phyloP scores from a whole-genome alignment of 2,329 filamentous ascomycete species.

The Colletotrichum gigasporum region DNA sequence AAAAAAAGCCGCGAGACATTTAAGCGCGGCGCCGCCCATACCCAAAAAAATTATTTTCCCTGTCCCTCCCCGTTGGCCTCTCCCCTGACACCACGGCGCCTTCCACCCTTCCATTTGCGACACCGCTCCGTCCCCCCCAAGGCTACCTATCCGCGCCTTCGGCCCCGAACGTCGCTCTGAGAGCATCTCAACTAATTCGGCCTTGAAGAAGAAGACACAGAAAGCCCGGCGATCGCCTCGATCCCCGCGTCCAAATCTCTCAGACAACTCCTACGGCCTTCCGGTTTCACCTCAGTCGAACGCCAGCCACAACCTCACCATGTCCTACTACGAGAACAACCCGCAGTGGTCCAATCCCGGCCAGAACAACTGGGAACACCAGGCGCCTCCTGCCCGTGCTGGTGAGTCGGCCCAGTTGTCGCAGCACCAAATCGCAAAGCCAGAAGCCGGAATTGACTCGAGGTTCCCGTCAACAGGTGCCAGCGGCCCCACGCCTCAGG shows the following conservation, averaged over 20 bases:
- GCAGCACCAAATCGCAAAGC: slow-evolving; percentile 23
- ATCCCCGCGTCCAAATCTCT: background rate
- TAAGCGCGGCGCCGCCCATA: slow-evolving; percentile 31
- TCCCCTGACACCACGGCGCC: slow-evolving; percentile 31
- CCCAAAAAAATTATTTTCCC: slow-evolving; percentile 32
- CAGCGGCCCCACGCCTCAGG: slow-evolving; percentile 77
- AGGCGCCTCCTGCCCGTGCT: slow-evolving; percentile 52
- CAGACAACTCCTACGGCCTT: slow-evolving; percentile 7
- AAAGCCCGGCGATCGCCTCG: background rate
- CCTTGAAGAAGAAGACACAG: slow-evolving; percentile 1
- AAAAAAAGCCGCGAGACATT: slow-evolving; percentile 34
- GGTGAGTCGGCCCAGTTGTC: slow-evolving; percentile 35
- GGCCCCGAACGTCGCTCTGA: slow-evolving; percentile 25
- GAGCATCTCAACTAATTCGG: slow-evolving; percentile 21
- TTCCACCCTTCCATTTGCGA: slow-evolving; percentile 32
- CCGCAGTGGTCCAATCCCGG: slow-evolving; percentile 48
- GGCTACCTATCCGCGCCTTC: slow-evolving; percentile 26
- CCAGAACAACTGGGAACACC: slow-evolving; percentile 57
- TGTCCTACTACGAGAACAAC: slow-evolving; percentile 57
- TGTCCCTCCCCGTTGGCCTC: slow-evolving; percentile 31
- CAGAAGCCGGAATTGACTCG: slow-evolving; percentile 27
- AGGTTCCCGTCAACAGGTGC: slow-evolving; percentile 63
- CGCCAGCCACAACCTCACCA: slow-evolving; percentile 36
- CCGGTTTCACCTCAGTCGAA: slow-evolving; percentile 10
- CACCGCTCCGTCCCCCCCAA: slow-evolving; percentile 21